Evolutionary conservation across 805 yeast genomes (phyloP), one percentile per base, ranked within the genome.

Genomic region (Candida rishiriensis): DNA sequence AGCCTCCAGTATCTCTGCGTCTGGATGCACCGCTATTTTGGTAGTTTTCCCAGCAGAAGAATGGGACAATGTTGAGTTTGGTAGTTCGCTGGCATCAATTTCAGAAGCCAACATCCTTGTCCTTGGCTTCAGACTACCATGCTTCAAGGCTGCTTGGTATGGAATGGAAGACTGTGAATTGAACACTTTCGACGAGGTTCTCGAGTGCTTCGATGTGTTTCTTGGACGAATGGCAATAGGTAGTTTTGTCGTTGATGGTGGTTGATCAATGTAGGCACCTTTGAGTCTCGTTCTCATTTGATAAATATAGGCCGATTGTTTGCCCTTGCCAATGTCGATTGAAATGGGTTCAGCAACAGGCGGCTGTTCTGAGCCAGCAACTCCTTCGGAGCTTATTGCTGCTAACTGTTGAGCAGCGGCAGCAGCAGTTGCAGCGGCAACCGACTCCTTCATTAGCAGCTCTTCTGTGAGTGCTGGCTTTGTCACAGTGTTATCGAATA

Each of bases 21-120:
- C 66, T 4, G 68, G 64, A 39, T 61, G 61, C 6, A 55, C 48
- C 3, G 66, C 66, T 15, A 54, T 46, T 44, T 55, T 62, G 7
- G 43, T 30, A 3, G 65, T 60, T 36, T 52, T 54, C 2, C 56
- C 58, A 10, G 46, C 47, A 2, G 53, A 43, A 1, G 54, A 44
- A 40, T 63, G 66, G 13, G 64, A 53, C 44, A 55, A 44, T 14
- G 57, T 63, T 12, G 68, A 64, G 46, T 63, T 65, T 1, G 68
- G 68, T 28, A 62, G 46, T 45, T 79, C 87, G 30, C 71, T 77
- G 43, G 83, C 88, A 49, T 83, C 90, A 32, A 85, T 81, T 59
- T 85, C 93, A 18, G 84, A 76, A 2, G 90, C 91, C 47, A 85
- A 68, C 63, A 85, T 70, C 39, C 93, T 71, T 50, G 84, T 71